Evolutionary conservation across 805 yeast species (phyloP).

Genomic region (Candida khao-thaluensis): DNA sequence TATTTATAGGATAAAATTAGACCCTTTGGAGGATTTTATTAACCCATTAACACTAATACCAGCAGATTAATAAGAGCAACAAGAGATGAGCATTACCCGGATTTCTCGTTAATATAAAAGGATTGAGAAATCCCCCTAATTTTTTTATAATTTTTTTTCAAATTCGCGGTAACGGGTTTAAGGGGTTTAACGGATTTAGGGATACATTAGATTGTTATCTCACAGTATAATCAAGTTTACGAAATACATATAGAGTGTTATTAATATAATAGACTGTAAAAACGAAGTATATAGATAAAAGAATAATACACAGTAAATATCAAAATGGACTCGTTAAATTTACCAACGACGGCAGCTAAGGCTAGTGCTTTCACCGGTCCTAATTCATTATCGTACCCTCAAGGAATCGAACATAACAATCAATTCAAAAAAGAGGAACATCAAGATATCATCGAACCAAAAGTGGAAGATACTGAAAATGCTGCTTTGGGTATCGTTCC

Average conservation of each 20-base stretch:
- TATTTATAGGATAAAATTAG: too few relatives aligned
- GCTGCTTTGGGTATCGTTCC: conserved; percentile 96
- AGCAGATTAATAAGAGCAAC: too few relatives aligned
- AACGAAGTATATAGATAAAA: conserved; percentile 6
- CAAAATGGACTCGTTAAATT: conserved; percentile 67
- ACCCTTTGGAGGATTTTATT: too few relatives aligned
- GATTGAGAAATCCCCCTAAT: conserved; percentile 14
- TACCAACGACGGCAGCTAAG: conserved; percentile 75
- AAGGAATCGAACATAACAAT: conserved; percentile 35
- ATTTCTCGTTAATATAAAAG: conserved; percentile 19
- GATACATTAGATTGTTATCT: conserved; percentile 47
- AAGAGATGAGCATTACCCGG: conserved; percentile 21
- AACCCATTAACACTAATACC: too few relatives aligned
- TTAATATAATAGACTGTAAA: conserved; percentile 10
- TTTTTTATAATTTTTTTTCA: conserved; percentile 1
- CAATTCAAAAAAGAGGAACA: conserved; percentile 16
- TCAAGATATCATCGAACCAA: conserved; percentile 34
- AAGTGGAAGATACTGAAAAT: conserved; percentile 55
- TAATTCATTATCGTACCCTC: conserved; percentile 62
- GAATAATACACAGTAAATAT: conserved; percentile 13
- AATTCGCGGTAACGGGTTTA: conserved; percentile 6
- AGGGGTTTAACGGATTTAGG: conserved; percentile 17
- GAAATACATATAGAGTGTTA: conserved; percentile 5
- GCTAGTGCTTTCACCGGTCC: conserved; percentile 72
- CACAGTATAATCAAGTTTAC: conserved; percentile 13